Conservation (phyloP, 805 yeast species). For the Yamadazyma sp. region DNA sequence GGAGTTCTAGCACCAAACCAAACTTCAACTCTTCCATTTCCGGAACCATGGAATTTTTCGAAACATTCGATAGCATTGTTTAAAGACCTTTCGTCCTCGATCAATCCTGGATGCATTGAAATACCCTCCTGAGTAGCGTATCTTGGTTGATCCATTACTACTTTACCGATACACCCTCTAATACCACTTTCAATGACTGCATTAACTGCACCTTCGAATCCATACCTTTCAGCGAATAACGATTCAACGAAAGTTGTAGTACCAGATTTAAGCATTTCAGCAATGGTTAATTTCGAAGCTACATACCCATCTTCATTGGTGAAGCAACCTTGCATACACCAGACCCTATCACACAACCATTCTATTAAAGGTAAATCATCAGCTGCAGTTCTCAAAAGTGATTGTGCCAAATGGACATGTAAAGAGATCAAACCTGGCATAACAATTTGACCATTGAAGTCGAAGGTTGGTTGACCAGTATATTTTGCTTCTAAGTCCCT, state of each 20-base stretch:
- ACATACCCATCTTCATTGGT: slow-evolving; percentile 11
- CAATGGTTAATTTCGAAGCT: slow-evolving; percentile 10
- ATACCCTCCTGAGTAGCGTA: slow-evolving; percentile 9
- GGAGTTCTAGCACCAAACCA: slow-evolving; percentile 12
- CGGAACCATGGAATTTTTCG: slow-evolving; percentile 4
- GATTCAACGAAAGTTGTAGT: slow-evolving; percentile 11
- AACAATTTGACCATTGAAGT: slow-evolving; percentile 2
- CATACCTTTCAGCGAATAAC: slow-evolving; percentile 10
- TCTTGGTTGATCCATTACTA: slow-evolving; percentile 8
- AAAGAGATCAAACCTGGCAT: slow-evolving; percentile 9
- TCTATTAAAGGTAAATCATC: slow-evolving; percentile 11
- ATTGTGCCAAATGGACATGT: slow-evolving; percentile 11
- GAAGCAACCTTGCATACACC: slow-evolving; percentile 12
- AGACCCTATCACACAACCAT: slow-evolving; percentile 10
- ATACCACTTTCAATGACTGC: slow-evolving; percentile 10
- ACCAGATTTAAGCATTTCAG: slow-evolving; percentile 9
- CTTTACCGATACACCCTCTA: slow-evolving; percentile 8
- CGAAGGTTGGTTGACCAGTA: background rate
- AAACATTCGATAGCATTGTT: slow-evolving; percentile 5
- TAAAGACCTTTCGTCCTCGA: slow-evolving; percentile 7
- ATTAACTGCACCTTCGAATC: slow-evolving; percentile 10
- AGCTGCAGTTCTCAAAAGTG: slow-evolving; percentile 8
- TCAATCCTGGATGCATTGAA: slow-evolving; percentile 8
- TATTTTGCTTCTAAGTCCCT: slow-evolving; percentile 1
- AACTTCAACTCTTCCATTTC: slow-evolving; percentile 7